Percentiles rank a stretch among this genome's conserved stretches.
phyloP scores from a whole-genome alignment of 2,329 filamentous ascomycete species.

The Cladosporium sp. region DNA sequence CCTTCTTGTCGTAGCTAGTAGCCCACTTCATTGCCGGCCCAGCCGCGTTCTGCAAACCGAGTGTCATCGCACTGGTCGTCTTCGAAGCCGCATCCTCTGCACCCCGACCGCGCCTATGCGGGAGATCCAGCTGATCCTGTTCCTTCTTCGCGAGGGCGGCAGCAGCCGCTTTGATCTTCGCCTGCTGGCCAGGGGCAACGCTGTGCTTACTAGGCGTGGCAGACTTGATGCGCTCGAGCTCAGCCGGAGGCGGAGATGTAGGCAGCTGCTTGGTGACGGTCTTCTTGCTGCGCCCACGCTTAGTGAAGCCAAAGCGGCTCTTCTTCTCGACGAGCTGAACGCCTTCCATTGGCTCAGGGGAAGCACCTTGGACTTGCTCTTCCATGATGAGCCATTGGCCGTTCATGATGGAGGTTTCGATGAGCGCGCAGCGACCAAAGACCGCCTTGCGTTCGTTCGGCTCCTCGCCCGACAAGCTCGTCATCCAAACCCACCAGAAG shows the following conservation, averaged over 20 bases:
- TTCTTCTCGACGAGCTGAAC: conserved; percentile 92
- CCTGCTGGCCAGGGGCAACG: conserved; percentile 85
- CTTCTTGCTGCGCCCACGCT: conserved; percentile 65
- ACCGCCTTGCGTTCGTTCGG: conserved; percentile 78
- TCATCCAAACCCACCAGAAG: conserved; percentile 99
- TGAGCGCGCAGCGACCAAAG: conserved; percentile 85
- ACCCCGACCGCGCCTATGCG: conserved; percentile 45
- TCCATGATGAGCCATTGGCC: conserved; percentile 93
- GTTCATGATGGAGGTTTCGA: conserved; percentile 76
- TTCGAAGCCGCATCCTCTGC: conserved; percentile 56
- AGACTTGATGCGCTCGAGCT: conserved; percentile 39
- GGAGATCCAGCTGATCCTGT: conserved; percentile 29
- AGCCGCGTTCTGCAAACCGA: conserved; percentile 83
- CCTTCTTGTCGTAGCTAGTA: conserved; percentile 85
- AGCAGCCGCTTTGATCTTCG: conserved; percentile 85
- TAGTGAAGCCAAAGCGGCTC: conserved; percentile 69
- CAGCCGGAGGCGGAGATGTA: conserved; percentile 39
- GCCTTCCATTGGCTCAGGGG: conserved; percentile 72
- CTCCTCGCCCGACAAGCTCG: conserved; percentile 86
- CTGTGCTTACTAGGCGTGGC: conserved; percentile 67
- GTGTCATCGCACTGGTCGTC: conserved; percentile 82
- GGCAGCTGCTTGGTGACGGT: conserved; percentile 59
- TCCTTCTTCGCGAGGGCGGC: conserved; percentile 68
- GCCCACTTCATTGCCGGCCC: conserved; percentile 97
- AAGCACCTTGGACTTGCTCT: conserved; percentile 90